Conservation (phyloP, 306 rosid species). For the Casuarina cunninghamiana region DNA sequence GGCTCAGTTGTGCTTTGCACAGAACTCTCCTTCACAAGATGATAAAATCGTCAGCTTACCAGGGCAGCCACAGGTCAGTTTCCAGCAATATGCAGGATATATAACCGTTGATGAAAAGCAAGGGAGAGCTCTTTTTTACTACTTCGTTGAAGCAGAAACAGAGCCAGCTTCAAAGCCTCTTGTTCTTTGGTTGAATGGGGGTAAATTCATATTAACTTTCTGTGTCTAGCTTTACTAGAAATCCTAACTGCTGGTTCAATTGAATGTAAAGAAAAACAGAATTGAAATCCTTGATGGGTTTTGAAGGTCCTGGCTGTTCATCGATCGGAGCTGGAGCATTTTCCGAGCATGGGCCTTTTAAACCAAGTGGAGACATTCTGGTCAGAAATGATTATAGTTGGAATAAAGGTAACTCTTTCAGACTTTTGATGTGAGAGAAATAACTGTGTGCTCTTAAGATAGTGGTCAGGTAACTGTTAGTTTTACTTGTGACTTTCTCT, state of each 20-base stretch:
- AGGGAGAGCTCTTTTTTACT: slow-evolving; percentile 43
- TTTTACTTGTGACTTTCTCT: neutral
- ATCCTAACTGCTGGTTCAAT: neutral
- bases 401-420: slow-evolving; percentile 53
- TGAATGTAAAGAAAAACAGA: neutral
- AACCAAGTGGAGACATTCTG: slow-evolving; percentile 52
- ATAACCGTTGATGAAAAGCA: slow-evolving; percentile 30
- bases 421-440: neutral
- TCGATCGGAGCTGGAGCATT: slow-evolving; percentile 79
- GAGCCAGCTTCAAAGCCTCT: slow-evolving; percentile 46
- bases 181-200: slow-evolving; percentile 69
- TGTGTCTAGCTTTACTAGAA: neutral
- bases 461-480: neutral
- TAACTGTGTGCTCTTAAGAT: neutral
- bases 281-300: slow-evolving; percentile 23
- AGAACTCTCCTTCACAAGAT: slow-evolving; percentile 14
- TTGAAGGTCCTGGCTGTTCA: slow-evolving; percentile 84
- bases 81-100: slow-evolving; percentile 46
- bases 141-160: slow-evolving; percentile 47
- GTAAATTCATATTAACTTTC: slow-evolving; percentile 19
- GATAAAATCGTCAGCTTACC: slow-evolving; percentile 32
- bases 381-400: slow-evolving; percentile 57
- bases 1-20: slow-evolving; percentile 8
- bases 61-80: slow-evolving; percentile 44
- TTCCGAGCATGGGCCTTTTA: slow-evolving; percentile 72